Evolutionary conservation across 768 basidiomycete genomes (phyloP).

Genomic region (Gelatoporia subvermispora): DNA sequence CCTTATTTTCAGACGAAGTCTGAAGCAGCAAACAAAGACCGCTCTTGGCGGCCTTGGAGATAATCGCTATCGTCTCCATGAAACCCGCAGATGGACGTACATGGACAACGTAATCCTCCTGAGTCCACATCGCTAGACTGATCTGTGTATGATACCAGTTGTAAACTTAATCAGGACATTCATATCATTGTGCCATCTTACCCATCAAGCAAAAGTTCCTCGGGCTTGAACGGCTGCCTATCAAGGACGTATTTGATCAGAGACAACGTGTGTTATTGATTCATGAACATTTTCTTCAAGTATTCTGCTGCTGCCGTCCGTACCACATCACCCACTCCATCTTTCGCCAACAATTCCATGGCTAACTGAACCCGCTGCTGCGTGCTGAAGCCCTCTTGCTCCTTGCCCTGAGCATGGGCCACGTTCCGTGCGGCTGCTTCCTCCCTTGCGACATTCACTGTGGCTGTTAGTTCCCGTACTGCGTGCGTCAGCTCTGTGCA

Average conservation of each 20-base stretch:
- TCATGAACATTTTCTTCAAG: constrained; percentile 56
- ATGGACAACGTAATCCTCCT: no score
- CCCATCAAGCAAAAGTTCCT: no score
- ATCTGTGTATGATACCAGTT: no score
- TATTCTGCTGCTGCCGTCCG: constrained; percentile 69
- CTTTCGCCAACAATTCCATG: constrained; percentile 60
- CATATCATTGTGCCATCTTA: no score
- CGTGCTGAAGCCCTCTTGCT: constrained; percentile 38
- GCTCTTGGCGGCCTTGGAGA: no score
- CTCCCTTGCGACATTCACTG: constrained; percentile 30
- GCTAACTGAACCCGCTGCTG: constrained; percentile 66
- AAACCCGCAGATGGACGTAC: no score
- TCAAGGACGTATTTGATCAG: no score
- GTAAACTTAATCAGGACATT: no score
- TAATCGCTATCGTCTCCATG: no score
- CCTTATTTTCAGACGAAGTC: constrained; percentile 7
- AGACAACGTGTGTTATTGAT: not conserved
- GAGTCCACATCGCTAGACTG: no score
- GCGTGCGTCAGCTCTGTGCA: constrained; percentile 44
- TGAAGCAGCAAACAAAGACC: no score
- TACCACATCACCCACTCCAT: constrained; percentile 51
- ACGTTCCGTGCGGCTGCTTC: constrained; percentile 59
- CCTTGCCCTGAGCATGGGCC: constrained; percentile 16
- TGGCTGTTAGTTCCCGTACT: constrained; percentile 55
- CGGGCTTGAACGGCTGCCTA: no score